A percentile compares a stretch with the other conserved stretches of the same genome.
Evolutionary conservation across 495 filamentous ascomycete genomes (phyloP).

Genomic region (Aspergillus diversus): DNA sequence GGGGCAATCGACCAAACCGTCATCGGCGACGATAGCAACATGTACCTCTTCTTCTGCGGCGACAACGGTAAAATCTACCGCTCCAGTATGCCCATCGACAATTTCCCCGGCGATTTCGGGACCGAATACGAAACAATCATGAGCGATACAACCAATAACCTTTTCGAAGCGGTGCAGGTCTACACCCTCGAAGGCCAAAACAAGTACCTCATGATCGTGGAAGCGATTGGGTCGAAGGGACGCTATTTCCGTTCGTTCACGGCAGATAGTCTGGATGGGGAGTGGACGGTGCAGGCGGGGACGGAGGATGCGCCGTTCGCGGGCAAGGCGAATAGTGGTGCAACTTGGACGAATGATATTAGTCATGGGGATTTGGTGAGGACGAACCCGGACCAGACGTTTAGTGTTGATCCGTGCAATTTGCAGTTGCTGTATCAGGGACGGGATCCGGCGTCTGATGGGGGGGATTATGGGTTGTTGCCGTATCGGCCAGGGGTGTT

Average conservation of each 20-base stretch:
- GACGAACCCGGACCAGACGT: constrained; percentile 57
- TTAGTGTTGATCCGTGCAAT: constrained; percentile 60
- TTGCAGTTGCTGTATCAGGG: constrained; percentile 64
- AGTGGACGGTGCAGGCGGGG: constrained; percentile 57
- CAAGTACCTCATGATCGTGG: constrained; percentile 66
- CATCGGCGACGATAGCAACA: constrained; percentile 59
- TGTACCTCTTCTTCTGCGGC: constrained; percentile 68
- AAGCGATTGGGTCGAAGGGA: constrained; percentile 58
- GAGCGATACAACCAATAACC: constrained; percentile 54
- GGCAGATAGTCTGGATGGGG: constrained; percentile 52
- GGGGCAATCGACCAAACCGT: constrained; percentile 63
- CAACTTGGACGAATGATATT: constrained; percentile 67
- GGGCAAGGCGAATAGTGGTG: constrained; percentile 63
- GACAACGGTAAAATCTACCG: constrained; percentile 70
- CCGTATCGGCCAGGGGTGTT: constrained; percentile 58
- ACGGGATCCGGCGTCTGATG: constrained; percentile 28
- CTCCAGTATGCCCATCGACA: constrained; percentile 57
- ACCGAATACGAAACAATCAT: constrained; percentile 48
- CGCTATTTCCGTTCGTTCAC: constrained; percentile 70
- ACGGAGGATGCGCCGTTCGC: constrained; percentile 60
- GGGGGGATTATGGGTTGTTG: constrained; percentile 43
- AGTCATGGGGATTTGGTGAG: constrained; percentile 64
- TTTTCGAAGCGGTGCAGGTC: constrained; percentile 67
- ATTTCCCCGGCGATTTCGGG: constrained; percentile 64
- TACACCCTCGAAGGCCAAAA: constrained; percentile 59